Evolutionary conservation across 352 stramenopile species (phyloP).

Genomic region (Phytophthora macrochlamydospora): DNA sequence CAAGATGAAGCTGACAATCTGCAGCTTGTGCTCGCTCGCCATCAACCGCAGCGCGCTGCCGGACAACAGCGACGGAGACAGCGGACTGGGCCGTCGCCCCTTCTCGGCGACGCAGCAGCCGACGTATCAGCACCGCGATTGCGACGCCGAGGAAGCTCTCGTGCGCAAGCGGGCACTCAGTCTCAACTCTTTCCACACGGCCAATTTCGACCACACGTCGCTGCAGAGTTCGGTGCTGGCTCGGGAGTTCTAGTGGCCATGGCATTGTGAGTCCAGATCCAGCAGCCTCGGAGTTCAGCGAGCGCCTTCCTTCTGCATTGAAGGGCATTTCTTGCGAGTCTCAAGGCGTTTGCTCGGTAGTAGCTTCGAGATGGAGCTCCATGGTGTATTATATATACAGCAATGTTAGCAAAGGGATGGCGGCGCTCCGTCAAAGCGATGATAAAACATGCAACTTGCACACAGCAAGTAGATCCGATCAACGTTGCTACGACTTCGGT

Average conservation of each 20-base stretch:
- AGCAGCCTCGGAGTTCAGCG: conserved; percentile 17
- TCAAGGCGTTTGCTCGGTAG: conserved; percentile 14
- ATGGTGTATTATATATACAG: too few species aligned
- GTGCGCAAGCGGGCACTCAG: conserved; percentile 58
- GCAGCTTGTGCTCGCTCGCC: conserved; percentile 73
- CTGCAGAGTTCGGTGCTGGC: conserved; percentile 48
- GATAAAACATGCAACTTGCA: too few species aligned
- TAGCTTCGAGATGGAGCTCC: too few species aligned
- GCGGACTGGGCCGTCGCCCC: conserved; percentile 40
- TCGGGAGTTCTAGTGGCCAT: conserved; percentile 42
- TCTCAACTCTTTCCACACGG: conserved; percentile 81
- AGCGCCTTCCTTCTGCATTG: neutral
- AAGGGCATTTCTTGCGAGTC: conserved; percentile 2
- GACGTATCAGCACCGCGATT: conserved; percentile 33
- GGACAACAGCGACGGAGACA: conserved; percentile 48
- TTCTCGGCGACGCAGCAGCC: conserved; percentile 51
- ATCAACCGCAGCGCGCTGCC: conserved; percentile 73
- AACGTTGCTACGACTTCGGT: too few species aligned
- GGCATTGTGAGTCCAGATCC: conserved; percentile 27
- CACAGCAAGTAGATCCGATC: too few species aligned
- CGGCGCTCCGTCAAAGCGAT: too few species aligned
- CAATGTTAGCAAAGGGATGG: too few species aligned
- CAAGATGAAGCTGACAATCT: conserved; percentile 89
- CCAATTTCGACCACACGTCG: conserved; percentile 80
- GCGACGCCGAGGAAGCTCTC: conserved; percentile 30